Percentiles rank a stretch among this genome's conserved stretches.
phyloP scores from a whole-genome alignment of 106 monocot genomes.

The Apostasia ramifera region DNA sequence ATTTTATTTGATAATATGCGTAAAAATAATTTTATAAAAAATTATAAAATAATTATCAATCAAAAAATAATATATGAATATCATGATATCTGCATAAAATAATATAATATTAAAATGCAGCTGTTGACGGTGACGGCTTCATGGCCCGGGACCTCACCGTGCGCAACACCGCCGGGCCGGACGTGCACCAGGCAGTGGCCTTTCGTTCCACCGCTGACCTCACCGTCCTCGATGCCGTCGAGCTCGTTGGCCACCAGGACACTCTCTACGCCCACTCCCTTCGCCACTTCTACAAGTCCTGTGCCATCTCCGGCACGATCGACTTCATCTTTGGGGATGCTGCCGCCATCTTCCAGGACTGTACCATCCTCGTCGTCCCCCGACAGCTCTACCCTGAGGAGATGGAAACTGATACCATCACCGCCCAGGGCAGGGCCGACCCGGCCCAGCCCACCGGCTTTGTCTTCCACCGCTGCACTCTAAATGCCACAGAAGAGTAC shows the following conservation, averaged over 20 bases:
- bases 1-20: not conserved
- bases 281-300: constrained; percentile 50
- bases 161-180: constrained; percentile 57
- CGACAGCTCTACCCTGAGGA: constrained; percentile 15
- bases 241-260: constrained; percentile 63
- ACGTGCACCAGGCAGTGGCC: constrained; percentile 57
- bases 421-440: constrained; percentile 66
- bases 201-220: constrained; percentile 51
- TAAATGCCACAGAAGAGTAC: constrained; percentile 51
- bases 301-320: constrained; percentile 53
- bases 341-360: constrained; percentile 34
- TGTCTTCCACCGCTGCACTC: constrained; percentile 40
- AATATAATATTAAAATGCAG: too few species aligned
- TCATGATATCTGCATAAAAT: too few species aligned
- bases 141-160: constrained; percentile 52
- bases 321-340: constrained; percentile 71
- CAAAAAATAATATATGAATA: not conserved
- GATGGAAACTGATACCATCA: constrained; percentile 27
- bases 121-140: constrained; percentile 52
- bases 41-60: not conserved
- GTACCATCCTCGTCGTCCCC: constrained; percentile 8
- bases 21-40: not conserved
- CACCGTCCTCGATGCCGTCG: constrained; percentile 45
- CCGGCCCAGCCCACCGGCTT: constrained; percentile 63
- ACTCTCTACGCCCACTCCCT: constrained; percentile 55